These are phyloP conservation scores for Hymenoscyphus repandus DNA, from an alignment of 2,329 filamentous ascomycete species.

Conservation along the genomic window DNA sequence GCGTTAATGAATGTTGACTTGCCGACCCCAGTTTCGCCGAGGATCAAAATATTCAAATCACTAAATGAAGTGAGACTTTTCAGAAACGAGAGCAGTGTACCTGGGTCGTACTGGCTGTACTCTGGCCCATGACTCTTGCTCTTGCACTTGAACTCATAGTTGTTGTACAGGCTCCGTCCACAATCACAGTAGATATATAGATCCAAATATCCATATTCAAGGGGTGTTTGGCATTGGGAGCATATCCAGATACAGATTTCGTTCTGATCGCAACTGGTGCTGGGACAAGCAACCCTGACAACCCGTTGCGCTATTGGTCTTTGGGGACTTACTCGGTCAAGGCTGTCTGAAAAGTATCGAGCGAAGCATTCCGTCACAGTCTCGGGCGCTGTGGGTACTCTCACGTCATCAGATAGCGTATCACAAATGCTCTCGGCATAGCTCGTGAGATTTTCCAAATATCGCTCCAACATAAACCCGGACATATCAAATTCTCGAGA, in stretches of 20 bases:
- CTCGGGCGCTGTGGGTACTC: too few species aligned
- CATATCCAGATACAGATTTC: constrained; percentile 24
- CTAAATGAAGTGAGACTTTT: constrained; percentile 26
- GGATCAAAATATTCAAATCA: constrained; percentile 39
- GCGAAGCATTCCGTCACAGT: too few species aligned
- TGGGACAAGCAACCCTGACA: constrained; percentile 34
- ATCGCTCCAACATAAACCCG: constrained; percentile 7
- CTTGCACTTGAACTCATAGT: constrained; percentile 33
- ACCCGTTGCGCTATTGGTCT: constrained; percentile 27
- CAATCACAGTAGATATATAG: constrained; percentile 36
- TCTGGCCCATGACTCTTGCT: constrained; percentile 20
- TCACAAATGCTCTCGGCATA: constrained; percentile 7
- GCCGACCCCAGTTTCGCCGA: constrained; percentile 44
- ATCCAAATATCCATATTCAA: constrained; percentile 30
- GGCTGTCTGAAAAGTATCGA: too few species aligned
- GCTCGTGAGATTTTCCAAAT: constrained; percentile 7
- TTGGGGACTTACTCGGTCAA: too few species aligned
- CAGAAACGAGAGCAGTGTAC: constrained; percentile 18
- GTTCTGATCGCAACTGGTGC: constrained; percentile 18
- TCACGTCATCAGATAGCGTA: too few species aligned
- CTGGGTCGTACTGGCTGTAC: constrained; percentile 20
- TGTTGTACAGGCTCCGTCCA: constrained; percentile 26
- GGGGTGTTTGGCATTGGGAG: constrained; percentile 20
- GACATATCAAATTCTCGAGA: neutral
- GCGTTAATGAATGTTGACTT: constrained; percentile 46